Conservation (phyloP, 768 basidiomycete species). For the Inosperma sp. region DNA sequence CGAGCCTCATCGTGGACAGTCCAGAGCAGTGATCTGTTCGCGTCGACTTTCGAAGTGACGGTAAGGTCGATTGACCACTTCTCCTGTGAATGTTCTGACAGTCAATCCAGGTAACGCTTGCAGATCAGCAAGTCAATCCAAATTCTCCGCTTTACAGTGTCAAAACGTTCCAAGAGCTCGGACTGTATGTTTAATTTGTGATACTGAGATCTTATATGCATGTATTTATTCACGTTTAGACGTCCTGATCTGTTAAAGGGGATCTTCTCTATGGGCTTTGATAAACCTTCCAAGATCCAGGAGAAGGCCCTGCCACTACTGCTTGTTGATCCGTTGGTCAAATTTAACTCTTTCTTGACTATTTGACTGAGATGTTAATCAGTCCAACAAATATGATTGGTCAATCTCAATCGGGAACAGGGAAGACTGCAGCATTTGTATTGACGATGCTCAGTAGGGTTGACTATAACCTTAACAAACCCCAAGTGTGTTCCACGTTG, state of each 20-base stretch:
- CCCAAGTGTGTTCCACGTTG: slow-evolving; percentile 54
- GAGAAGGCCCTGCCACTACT: slow-evolving; percentile 92
- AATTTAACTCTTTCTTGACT: not conserved
- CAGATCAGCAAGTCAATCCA: slow-evolving; percentile 92
- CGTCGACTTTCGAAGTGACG: slow-evolving; percentile 79
- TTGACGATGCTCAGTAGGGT: slow-evolving; percentile 95
- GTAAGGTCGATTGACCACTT: slow-evolving; percentile 39
- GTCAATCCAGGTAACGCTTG: slow-evolving; percentile 75
- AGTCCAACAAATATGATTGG: slow-evolving; percentile 99
- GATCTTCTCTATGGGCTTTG: slow-evolving; percentile 91
- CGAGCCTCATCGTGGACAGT: slow-evolving; percentile 15
- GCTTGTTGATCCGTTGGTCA: slow-evolving; percentile 73
- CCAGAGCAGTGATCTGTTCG: slow-evolving; percentile 56
- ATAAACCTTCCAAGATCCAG: slow-evolving; percentile 98
- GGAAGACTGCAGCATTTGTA: slow-evolving; percentile 98
- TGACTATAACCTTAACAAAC: slow-evolving; percentile 75
- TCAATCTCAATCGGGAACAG: slow-evolving; percentile 98
- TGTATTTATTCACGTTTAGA: slow-evolving; percentile 36
- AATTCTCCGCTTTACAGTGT: slow-evolving; percentile 93
- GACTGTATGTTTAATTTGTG: slow-evolving; percentile 57
- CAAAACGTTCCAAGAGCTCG: slow-evolving; percentile 93
- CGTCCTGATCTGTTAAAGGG: slow-evolving; percentile 88
- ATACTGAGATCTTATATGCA: not conserved
- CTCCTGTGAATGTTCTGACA: slow-evolving; percentile 4
- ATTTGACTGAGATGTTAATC: not conserved